Base-by-base conservation (phyloP, 495 filamentous ascomycete species). In the Jackrogersella minutella region DNA sequence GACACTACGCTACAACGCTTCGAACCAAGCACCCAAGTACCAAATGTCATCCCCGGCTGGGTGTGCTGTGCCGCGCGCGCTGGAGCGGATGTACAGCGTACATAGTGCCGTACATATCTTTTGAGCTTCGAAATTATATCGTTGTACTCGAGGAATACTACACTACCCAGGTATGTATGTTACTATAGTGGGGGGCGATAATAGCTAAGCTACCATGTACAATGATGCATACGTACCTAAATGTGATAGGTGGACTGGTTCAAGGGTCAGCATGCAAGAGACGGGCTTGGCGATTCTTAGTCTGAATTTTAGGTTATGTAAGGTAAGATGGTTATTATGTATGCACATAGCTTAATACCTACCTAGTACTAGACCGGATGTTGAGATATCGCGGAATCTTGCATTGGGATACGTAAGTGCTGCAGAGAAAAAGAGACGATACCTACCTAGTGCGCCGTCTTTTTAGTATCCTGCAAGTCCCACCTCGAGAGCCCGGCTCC, bases 341-440 rank as follows among this genome's bases (percentile, higher is more conserved):
- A 51, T 1, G 21, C 10, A 49, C 22, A 30, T 40, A 31, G 17
- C n/a, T 50, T 3, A 3, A 43, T 21, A 49, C n/a, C 30, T 46
- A 58, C 26, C 36, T 43, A 13, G 26, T 24, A 37, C 13, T 26
- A 40, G 41, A 37, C 36, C n/a, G 46, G 52, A 69, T 60, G 58
- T 47, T 62, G 58, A 73, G 64, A 62, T 62, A 49, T 68, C 60
- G 64, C 71, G 71, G 71, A 71, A 71, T 74, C 72, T 71, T 73
- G 68, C 71, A 73, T 73, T 62, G 59, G 63, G 70, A 66, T 70
- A 70, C 67, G 67, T 70, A 70, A 70, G 67, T 70, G 67, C 62
- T 62, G 62, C 67, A 69, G 60, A 67, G 51, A n/a, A n/a, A n/a
- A n/a, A 60, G 50, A 49, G 26, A 40, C 21, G 30, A 40, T 33